Evolutionary conservation across 2,329 filamentous ascomycete genomes (phyloP).

Genomic region (Tothia fuscella): DNA sequence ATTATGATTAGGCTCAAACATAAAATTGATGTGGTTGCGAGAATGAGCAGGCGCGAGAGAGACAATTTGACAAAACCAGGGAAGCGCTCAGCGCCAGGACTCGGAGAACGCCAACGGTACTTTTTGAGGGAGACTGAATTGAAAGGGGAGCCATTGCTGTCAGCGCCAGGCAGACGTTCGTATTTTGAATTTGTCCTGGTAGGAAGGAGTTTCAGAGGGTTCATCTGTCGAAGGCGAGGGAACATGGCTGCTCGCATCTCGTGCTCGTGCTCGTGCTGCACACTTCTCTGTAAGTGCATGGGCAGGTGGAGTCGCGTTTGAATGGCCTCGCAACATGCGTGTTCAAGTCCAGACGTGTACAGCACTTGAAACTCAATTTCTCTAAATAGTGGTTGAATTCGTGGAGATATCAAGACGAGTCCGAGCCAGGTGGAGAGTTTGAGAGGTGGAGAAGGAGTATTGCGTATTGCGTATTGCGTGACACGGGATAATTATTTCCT

Average conservation of each 20-base stretch:
- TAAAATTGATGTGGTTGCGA: slow-evolving; percentile 27
- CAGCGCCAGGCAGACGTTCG: slow-evolving; percentile 32
- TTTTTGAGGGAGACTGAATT: slow-evolving; percentile 23
- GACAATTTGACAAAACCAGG: slow-evolving; percentile 22
- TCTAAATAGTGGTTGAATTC: neutral
- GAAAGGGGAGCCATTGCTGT: slow-evolving; percentile 30
- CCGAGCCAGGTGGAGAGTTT: too few relatives aligned
- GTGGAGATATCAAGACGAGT: too few relatives aligned
- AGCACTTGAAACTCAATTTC: too few relatives aligned
- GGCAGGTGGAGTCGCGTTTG: neutral
- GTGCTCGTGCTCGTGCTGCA: too few relatives aligned
- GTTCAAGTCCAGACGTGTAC: too few relatives aligned
- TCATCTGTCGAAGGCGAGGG: slow-evolving; percentile 22
- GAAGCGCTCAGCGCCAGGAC: slow-evolving; percentile 17
- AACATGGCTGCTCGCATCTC: slow-evolving; percentile 18
- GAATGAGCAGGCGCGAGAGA: slow-evolving; percentile 28
- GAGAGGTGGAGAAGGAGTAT: too few relatives aligned
- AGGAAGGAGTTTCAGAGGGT: slow-evolving; percentile 32
- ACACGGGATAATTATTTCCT: too few relatives aligned
- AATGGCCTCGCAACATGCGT: slow-evolving; percentile 4
- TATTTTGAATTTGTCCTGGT: slow-evolving; percentile 32
- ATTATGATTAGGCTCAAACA: slow-evolving; percentile 30
- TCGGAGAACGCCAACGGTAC: slow-evolving; percentile 29
- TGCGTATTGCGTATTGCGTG: too few relatives aligned
- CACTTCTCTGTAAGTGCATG: slow-evolving; percentile 3